phyloP scores from a whole-genome alignment of 2,329 filamentous ascomycete genomes.

The Cladosporium sp. region DNA sequence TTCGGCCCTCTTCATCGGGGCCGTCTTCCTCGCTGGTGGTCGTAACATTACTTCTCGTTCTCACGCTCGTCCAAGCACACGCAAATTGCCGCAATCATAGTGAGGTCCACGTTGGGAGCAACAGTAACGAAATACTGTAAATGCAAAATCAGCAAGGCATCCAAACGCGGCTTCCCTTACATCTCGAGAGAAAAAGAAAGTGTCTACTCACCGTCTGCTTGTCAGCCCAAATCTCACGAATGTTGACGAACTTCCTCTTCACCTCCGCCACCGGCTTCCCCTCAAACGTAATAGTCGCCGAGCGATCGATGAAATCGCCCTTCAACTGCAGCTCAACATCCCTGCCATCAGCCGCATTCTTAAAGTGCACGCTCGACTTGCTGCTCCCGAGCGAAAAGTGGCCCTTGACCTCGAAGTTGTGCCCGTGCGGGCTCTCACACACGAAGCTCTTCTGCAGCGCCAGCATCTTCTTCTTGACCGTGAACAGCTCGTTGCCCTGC shows the following conservation, averaged over 20 bases:
- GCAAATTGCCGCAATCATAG: slow-evolving; percentile 59
- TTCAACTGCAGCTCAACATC: slow-evolving; percentile 49
- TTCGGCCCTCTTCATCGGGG: too few relatives aligned
- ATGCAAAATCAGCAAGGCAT: slow-evolving; percentile 5
- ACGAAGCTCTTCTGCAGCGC: slow-evolving; percentile 49
- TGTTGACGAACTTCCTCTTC: slow-evolving; percentile 52
- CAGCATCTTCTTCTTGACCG: slow-evolving; percentile 49
- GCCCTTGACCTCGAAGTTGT: slow-evolving; percentile 38
- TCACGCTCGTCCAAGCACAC: slow-evolving; percentile 64
- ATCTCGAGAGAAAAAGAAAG: background rate
- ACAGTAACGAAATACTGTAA: slow-evolving; percentile 53
- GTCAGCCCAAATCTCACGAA: slow-evolving; percentile 51
- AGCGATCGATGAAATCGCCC: slow-evolving; percentile 55
- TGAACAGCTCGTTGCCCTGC: slow-evolving; percentile 50
- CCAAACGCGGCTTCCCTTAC: background rate
- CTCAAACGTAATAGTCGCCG: slow-evolving; percentile 50
- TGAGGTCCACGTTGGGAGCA: slow-evolving; percentile 60
- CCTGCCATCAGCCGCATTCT: slow-evolving; percentile 40
- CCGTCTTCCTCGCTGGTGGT: background rate
- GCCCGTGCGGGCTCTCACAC: slow-evolving; percentile 32
- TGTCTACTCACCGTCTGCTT: slow-evolving; percentile 48
- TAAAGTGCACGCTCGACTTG: slow-evolving; percentile 54
- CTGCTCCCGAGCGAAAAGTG: slow-evolving; percentile 46
- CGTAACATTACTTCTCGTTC: slow-evolving; percentile 35
- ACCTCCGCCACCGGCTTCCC: slow-evolving; percentile 53